phyloP scores from a whole-genome alignment of 2,329 filamentous ascomycete species.

The Aspergillus terreus region DNA sequence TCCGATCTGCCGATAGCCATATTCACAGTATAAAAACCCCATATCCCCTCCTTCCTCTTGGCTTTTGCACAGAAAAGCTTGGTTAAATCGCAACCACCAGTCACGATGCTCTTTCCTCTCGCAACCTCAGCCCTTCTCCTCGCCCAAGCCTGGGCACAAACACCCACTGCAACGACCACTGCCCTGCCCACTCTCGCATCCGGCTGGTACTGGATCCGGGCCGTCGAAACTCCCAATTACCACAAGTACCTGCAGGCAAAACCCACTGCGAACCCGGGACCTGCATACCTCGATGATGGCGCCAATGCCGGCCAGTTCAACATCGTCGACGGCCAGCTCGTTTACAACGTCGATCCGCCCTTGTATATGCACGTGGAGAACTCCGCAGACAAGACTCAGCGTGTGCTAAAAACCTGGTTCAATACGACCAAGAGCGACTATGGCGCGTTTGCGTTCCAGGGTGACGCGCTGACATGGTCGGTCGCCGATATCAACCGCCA shows the following conservation, averaged over 20 bases:
- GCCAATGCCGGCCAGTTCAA: conserved; percentile 12
- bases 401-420: conserved; percentile 9
- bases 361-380: conserved; percentile 12
- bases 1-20: not conserved
- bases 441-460: conserved; percentile 10
- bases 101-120: not conserved
- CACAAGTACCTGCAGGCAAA: conserved; percentile 12
- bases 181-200: conserved; percentile 6
- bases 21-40: not conserved
- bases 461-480: conserved; percentile 8
- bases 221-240: conserved; percentile 8
- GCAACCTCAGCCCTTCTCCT: not conserved
- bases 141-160: conserved; percentile 3
- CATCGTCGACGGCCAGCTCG: conserved; percentile 7
- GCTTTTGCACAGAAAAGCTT: not conserved
- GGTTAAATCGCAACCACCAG: not conserved
- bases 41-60: not conserved
- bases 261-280: conserved; percentile 2
- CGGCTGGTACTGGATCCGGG: conserved; percentile 10
- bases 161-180: conserved; percentile 2
- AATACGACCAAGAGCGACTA: conserved; percentile 9
- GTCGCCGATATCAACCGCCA: conserved; percentile 8
- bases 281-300: conserved; percentile 5
- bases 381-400: conserved; percentile 7
- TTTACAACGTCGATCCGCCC: conserved; percentile 7